These are phyloP conservation scores for Bryoerythrophyllum caledonicum DNA, from an alignment of 225 moss, liverwort and hornwort species.

Conservation along the genomic window DNA sequence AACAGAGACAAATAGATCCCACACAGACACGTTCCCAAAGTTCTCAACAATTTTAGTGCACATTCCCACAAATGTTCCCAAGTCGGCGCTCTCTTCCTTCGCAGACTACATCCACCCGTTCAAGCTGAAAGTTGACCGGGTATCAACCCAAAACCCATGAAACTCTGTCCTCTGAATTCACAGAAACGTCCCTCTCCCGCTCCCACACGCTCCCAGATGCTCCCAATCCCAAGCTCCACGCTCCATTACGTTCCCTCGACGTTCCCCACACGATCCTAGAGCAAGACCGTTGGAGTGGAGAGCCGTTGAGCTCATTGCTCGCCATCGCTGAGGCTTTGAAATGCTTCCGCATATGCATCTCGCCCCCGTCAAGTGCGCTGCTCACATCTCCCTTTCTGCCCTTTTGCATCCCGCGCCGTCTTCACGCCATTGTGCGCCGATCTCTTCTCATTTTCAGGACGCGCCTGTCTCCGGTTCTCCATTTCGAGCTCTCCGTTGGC, in stretches of 20 bases:
- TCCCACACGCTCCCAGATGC: neutral
- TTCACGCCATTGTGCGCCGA: neutral
- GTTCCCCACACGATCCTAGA: neutral
- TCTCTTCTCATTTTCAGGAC: neutral
- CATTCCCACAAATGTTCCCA: no score
- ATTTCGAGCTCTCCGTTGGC: neutral
- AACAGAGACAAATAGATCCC: neutral
- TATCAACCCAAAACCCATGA: neutral
- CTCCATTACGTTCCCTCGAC: neutral
- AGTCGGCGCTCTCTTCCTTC: neutral
- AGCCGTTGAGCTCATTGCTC: constrained; percentile 29
- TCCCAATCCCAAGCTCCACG: no score
- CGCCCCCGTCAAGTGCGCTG: neutral
- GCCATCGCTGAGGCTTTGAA: constrained; percentile 17
- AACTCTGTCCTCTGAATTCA: neutral
- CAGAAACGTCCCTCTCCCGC: neutral
- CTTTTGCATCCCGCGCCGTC: neutral
- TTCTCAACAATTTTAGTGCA: neutral
- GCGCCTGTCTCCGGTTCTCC: neutral
- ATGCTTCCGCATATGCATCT: constrained; percentile 12
- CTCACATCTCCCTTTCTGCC: neutral
- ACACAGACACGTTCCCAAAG: neutral
- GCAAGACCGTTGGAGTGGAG: constrained; percentile 39
- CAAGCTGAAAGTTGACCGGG: neutral
- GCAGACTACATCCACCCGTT: neutral